Evolutionary conservation across 148 eudicot genomes (phyloP).

Genomic region (Diospyros kaki): DNA sequence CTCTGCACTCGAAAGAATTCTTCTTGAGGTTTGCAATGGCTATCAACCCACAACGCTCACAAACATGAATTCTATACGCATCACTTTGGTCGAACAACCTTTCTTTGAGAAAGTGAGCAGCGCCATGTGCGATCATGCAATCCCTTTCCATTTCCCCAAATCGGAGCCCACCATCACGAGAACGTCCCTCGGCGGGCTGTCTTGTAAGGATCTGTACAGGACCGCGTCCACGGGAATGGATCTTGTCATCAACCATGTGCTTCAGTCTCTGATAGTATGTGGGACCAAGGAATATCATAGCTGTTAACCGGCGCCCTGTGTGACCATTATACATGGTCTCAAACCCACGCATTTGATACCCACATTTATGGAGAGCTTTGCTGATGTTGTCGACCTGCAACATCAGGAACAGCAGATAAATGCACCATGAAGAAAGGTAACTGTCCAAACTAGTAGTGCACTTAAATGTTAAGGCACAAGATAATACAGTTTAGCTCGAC

Average conservation of each 20-base stretch:
- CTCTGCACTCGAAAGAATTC: slow-evolving; percentile 93
- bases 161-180: slow-evolving; percentile 96
- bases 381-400: slow-evolving; percentile 89
- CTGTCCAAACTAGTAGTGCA: too few relatives aligned
- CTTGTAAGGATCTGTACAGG: slow-evolving; percentile 93
- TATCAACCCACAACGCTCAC: slow-evolving; percentile 87
- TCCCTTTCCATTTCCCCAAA: slow-evolving; percentile 99
- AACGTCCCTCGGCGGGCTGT: slow-evolving; percentile 97
- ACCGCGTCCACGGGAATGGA: slow-evolving; percentile 98
- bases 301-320: slow-evolving; percentile 74
- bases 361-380: slow-evolving; percentile 95
- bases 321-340: slow-evolving; percentile 99
- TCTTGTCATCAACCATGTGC: slow-evolving; percentile 99
- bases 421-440: too few relatives aligned
- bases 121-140: slow-evolving; percentile 99
- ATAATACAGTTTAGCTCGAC: too few relatives aligned
- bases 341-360: slow-evolving; percentile 98
- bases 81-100: slow-evolving; percentile 98
- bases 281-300: slow-evolving; percentile 97
- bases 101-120: slow-evolving; percentile 93
- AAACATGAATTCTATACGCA: slow-evolving; percentile 89
- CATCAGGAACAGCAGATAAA: background rate
- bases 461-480: too few relatives aligned
- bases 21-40: slow-evolving; percentile 94
- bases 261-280: slow-evolving; percentile 95